A percentile compares a stretch with the other conserved stretches of the same genome.
Conservation (phyloP, 371 early-diverging fungal genomes). For the Rhizopus sp. region DNA sequence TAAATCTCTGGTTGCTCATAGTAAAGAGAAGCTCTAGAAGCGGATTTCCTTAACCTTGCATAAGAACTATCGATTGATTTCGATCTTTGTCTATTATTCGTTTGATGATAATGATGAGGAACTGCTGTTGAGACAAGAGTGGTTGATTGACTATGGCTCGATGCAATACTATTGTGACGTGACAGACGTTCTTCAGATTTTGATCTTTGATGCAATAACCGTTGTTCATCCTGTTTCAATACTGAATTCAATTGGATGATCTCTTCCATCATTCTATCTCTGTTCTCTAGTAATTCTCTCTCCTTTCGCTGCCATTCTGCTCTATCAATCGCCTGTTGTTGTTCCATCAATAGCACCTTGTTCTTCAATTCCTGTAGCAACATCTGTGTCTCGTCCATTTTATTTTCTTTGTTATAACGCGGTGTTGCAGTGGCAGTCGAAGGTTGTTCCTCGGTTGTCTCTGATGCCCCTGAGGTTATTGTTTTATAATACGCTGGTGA, state of each 20-base stretch:
- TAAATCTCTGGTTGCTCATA: neutral
- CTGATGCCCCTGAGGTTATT: neutral
- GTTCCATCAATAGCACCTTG: constrained; percentile 11
- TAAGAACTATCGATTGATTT: neutral
- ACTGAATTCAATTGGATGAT: constrained; percentile 3
- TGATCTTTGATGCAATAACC: neutral
- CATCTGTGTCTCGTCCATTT: neutral
- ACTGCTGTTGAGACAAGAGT: neutral
- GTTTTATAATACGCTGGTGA: neutral
- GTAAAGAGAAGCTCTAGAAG: constrained; percentile 1
- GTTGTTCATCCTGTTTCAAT: neutral
- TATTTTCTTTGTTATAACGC: no score
- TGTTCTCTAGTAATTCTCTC: constrained; percentile 1
- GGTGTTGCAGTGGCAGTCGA: neutral
- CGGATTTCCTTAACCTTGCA: constrained; percentile 5
- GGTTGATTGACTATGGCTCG: neutral
- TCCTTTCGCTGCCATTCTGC: constrained; percentile 20
- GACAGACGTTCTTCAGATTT: neutral
- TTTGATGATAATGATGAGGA: neutral
- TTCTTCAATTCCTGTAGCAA: constrained; percentile 9
- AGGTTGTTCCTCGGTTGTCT: neutral
- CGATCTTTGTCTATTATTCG: neutral
- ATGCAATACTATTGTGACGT: neutral
- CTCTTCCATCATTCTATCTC: constrained; percentile 13
- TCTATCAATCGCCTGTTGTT: constrained; percentile 16